A percentile compares a stretch with the other conserved stretches of the same genome.
Evolutionary conservation across 2,329 filamentous ascomycete genomes (phyloP).

Genomic region (Xylariaceae sp.): DNA sequence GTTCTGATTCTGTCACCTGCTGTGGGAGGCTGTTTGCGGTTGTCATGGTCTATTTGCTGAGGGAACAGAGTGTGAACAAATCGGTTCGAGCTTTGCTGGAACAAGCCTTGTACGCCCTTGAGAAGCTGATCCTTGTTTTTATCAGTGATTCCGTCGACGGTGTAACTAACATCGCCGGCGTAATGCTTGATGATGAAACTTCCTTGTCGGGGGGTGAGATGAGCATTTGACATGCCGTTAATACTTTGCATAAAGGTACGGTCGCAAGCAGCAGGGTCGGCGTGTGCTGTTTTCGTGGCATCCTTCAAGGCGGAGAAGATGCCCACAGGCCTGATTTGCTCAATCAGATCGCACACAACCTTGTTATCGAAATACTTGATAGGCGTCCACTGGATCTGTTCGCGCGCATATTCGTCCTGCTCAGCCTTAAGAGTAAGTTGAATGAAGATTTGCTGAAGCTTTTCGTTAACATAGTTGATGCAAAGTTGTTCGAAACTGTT

Average conservation of each 20-base stretch:
- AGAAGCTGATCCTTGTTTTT: constrained; percentile 99
- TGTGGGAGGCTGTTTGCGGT: constrained; percentile 89
- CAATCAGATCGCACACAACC: constrained; percentile 95
- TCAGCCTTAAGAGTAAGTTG: constrained; percentile 95
- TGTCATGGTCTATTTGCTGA: constrained; percentile 90
- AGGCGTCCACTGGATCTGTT: constrained; percentile 97
- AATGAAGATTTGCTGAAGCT: constrained; percentile 98
- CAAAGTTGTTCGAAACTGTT: constrained; percentile 99
- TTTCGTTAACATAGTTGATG: constrained; percentile 99
- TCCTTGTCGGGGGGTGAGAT: constrained; percentile 88
- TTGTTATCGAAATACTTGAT: constrained; percentile 99
- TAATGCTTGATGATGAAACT: constrained; percentile 99
- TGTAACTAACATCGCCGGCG: constrained; percentile 93
- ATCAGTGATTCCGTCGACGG: constrained; percentile 94
- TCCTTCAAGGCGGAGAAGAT: constrained; percentile 97
- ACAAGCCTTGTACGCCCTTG: constrained; percentile 88
- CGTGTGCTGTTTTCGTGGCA: constrained; percentile 96
- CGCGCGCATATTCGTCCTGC: constrained; percentile 93
- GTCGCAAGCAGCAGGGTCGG: constrained; percentile 91
- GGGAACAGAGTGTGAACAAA: constrained; percentile 93
- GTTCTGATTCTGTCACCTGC: constrained; percentile 94
- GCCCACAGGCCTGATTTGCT: constrained; percentile 85
- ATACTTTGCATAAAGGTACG: constrained; percentile 93
- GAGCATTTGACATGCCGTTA: constrained; percentile 87
- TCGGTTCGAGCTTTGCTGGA: constrained; percentile 78